Evolutionary conservation across 164 flowering plant genomes (phyloP).

Genomic region (grape (Vitis vinifera)): ASM3070453v1 NC_081819.1:15675001-15675500

Average conservation of each 20-base stretch:
- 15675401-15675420: not conserved
- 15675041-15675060: slow-evolving; percentile 1
- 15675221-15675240: slow-evolving; percentile 35
- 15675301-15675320: slow-evolving; percentile 37
- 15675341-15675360: not conserved
- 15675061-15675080: slow-evolving; percentile 13
- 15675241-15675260: slow-evolving; percentile 30
- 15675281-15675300: slow-evolving; percentile 29
- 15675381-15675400: not conserved
- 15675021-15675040: no score
- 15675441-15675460: slow-evolving; percentile 11
- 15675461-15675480: slow-evolving; percentile 9
- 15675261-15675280: slow-evolving; percentile 31
- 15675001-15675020: no score
- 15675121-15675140: no score
- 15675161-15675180: not conserved
- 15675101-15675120: no score
- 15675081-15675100: no score
- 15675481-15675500: not conserved
- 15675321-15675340: not conserved
- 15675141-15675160: no score
- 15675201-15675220: slow-evolving; percentile 20
- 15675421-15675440: slow-evolving; percentile 17
- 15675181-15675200: slow-evolving; percentile 8
- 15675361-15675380: not conserved